Evolutionary conservation across 169 alveolate species (phyloP), one percentile per base, ranked within the genome.

Genomic region (Eimeria praecox): DNA sequence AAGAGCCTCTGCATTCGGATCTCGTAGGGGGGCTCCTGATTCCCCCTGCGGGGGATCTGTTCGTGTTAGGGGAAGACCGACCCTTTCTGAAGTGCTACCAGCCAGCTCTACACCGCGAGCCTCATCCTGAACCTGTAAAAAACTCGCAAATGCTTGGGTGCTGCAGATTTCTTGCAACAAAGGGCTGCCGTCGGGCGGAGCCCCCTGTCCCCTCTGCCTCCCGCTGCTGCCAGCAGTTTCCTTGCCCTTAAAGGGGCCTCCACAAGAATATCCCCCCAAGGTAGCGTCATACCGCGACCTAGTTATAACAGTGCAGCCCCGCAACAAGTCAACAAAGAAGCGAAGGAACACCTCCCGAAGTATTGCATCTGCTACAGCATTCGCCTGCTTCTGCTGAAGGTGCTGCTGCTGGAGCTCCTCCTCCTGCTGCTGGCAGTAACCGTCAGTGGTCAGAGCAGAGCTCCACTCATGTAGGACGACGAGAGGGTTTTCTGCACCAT

Each of bases 81-180:
- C 40, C 52, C 66, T n/a, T 1, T 49, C 64, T 27, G 88, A 27
- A 49, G 66, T n/a, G 73, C 52, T 9, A 14, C 77, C 77, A 30
- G 77, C 75, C 52, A 30, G 56, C 56, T 30, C 91, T 18, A 22
- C 35, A 0, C 56, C 73, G 9, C 91, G 62, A 12, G 91, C 91
- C 38, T 83, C 91, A 56, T 83, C 91, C 54, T 83, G 91, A 18
- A 83, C 73, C 91, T 83, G 91, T 30, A 83, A 33, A 56, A 83
- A 83, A 38, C 91, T 83, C n/a, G 91, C 91, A 52, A 83, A 83
- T 16, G 91, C 91, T 35, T 83, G 91, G 52, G 91, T 83, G 91
- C 91, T 83, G 75, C 91, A 83, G 27, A 83, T 83, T 83, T 83
- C 91, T 56, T 83, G 77, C 49, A 83, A 22, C 91, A 83, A 49